phyloP scores from a whole-genome alignment of 306 rosid genomes.

The Cucumis cinereus region DNA sequence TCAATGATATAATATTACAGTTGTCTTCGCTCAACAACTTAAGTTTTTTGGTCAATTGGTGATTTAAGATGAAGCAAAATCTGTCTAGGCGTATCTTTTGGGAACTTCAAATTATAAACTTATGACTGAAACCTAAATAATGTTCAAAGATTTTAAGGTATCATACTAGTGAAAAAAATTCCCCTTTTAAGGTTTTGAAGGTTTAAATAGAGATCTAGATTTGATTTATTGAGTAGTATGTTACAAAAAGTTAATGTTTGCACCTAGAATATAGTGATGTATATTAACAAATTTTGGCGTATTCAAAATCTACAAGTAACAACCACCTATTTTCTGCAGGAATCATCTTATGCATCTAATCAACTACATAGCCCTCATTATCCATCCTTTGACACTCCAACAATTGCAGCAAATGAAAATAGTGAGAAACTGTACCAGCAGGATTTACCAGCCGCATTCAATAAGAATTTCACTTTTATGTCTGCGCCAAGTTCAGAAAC shows the following conservation, averaged over 20 bases:
- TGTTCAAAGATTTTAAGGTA: neutral
- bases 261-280: constrained; percentile 19
- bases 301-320: constrained; percentile 26
- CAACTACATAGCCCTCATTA: constrained; percentile 33
- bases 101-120: neutral
- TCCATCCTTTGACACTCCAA: constrained; percentile 29
- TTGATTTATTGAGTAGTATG: constrained; percentile 25
- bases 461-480: constrained; percentile 22
- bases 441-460: constrained; percentile 18
- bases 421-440: constrained; percentile 20
- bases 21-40: too few relatives aligned
- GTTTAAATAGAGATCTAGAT: constrained; percentile 13
- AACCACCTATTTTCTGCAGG: constrained; percentile 28
- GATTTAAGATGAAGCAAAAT: neutral
- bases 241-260: constrained; percentile 14
- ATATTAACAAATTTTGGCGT: constrained; percentile 19
- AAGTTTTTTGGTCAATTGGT: too few relatives aligned
- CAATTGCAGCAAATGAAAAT: constrained; percentile 21
- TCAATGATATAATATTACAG: too few relatives aligned
- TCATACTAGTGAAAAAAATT: neutral
- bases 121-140: neutral
- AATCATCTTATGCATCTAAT: constrained; percentile 45
- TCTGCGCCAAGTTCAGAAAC: constrained; percentile 16
- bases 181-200: constrained; percentile 26
- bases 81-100: neutral